A percentile compares a stretch with the other conserved stretches of the same genome.
phyloP scores from a whole-genome alignment of 2,329 filamentous ascomycete species.

The Xylaria sp. region DNA sequence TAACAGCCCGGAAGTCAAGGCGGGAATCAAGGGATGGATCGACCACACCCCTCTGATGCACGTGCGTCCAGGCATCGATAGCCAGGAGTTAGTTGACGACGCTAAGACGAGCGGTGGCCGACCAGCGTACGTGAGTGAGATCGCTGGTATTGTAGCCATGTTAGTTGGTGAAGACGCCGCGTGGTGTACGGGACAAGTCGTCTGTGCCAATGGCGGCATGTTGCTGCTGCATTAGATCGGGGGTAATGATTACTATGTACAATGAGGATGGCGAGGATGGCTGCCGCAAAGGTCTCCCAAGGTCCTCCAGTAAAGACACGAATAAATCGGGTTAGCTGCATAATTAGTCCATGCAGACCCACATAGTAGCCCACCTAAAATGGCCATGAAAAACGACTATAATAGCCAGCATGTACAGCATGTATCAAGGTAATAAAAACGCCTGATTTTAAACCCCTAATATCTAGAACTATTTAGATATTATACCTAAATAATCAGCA shows the following conservation, averaged over 20 bases:
- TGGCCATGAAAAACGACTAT: too few relatives aligned
- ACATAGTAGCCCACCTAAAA: too few relatives aligned
- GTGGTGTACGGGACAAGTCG: conserved; percentile 83
- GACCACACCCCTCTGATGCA: conserved; percentile 70
- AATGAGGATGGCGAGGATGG: neutral
- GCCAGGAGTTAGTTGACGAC: conserved; percentile 69
- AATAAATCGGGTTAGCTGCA: conserved; percentile 23
- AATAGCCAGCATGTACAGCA: too few relatives aligned
- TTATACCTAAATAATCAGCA: too few relatives aligned
- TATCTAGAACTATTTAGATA: too few relatives aligned
- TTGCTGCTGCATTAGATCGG: conserved; percentile 32
- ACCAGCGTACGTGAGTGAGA: conserved; percentile 74
- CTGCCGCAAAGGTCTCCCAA: too few relatives aligned
- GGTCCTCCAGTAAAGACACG: too few relatives aligned
- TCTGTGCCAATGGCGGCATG: conserved; percentile 80
- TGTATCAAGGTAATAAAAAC: too few relatives aligned
- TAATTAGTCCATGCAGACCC: neutral
- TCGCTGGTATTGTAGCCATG: conserved; percentile 82
- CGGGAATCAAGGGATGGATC: conserved; percentile 57
- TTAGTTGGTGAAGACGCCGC: conserved; percentile 75
- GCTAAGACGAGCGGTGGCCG: conserved; percentile 66
- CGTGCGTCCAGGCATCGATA: conserved; percentile 70
- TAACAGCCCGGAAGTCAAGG: conserved; percentile 57
- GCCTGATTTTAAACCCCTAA: too few relatives aligned
- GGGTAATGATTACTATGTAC: too few relatives aligned